Conservation (phyloP, 441 rosid genomes). For the Corymbia calophylla region DNA sequence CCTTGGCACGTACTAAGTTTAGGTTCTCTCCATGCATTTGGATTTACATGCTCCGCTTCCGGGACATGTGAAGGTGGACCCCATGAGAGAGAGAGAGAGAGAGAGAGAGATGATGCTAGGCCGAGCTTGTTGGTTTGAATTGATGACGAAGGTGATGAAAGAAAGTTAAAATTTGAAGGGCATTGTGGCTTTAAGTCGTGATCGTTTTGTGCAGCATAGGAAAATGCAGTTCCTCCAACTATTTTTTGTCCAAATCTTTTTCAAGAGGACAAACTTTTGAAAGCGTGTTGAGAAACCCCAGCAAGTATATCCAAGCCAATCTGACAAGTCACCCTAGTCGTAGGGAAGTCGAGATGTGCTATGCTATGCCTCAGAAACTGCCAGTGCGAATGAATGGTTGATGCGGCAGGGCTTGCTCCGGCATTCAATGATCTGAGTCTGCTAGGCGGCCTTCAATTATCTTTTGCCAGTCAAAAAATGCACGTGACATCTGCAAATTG, state of each 20-base stretch:
- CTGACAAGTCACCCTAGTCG: not conserved
- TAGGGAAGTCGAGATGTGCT: not conserved
- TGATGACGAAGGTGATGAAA: not conserved
- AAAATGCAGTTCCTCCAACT: not conserved
- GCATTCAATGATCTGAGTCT: not conserved
- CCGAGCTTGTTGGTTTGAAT: not conserved
- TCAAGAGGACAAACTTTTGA: not conserved
- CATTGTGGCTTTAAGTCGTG: not conserved
- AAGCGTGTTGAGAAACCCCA: not conserved
- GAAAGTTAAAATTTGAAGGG: not conserved
- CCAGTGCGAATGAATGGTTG: not conserved
- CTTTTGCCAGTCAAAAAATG: not conserved
- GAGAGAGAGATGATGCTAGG: not conserved
- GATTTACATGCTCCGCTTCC: not conserved
- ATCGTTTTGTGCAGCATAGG: not conserved
- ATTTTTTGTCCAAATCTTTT: not conserved
- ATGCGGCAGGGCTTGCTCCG: not conserved
- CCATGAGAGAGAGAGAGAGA: not conserved
- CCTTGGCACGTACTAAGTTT: not conserved
- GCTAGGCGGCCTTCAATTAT: not conserved
- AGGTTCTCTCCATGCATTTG: not conserved
- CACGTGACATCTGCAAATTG: not conserved
- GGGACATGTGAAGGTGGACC: not conserved
- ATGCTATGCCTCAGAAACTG: not conserved
- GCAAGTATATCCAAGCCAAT: not conserved